Percentiles rank a stretch among this genome's conserved stretches.
Evolutionary conservation across 1,284 basidiomycete genomes (phyloP).

Genomic region (Porogramme epimiltina): DNA sequence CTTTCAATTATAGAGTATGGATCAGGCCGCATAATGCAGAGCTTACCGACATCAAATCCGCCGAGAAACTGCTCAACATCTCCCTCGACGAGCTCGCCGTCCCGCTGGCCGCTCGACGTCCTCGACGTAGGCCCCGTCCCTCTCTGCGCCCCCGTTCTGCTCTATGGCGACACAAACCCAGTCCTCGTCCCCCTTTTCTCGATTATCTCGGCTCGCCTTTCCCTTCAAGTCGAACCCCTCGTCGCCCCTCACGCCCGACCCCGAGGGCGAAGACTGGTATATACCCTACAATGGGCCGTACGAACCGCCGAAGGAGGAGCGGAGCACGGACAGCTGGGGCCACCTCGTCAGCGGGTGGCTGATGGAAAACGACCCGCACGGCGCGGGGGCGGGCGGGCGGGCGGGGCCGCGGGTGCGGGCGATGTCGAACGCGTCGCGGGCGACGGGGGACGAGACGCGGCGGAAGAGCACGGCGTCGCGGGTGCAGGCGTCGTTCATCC

Average conservation of each 20-base stretch:
- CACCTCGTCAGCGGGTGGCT: slow-evolving; percentile 43
- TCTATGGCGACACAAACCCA: slow-evolving; percentile 27
- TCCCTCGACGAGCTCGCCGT: slow-evolving; percentile 22
- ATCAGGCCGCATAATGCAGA: no score
- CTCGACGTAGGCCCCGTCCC: slow-evolving; percentile 3
- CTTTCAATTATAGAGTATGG: no score
- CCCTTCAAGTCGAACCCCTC: slow-evolving; percentile 24
- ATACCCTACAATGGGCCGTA: slow-evolving; percentile 66
- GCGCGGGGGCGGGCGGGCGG: slow-evolving; percentile 16
- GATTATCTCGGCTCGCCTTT: slow-evolving; percentile 34
- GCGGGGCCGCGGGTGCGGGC: slow-evolving; percentile 25
- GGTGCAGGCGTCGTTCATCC: slow-evolving; percentile 37
- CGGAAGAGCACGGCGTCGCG: slow-evolving; percentile 18
- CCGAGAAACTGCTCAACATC: slow-evolving; percentile 15
- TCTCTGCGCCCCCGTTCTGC: slow-evolving; percentile 9
- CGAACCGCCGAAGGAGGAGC: slow-evolving; percentile 37
- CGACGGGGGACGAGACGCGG: slow-evolving; percentile 11
- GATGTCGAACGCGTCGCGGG: slow-evolving; percentile 28
- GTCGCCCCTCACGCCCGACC: slow-evolving; percentile 22
- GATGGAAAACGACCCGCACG: slow-evolving; percentile 28
- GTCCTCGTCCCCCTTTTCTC: slow-evolving; percentile 34
- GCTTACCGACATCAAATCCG: slow-evolving; percentile 18
- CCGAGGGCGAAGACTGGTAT: slow-evolving; percentile 52
- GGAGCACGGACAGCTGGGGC: slow-evolving; percentile 51
- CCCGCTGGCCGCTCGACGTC: slow-evolving; percentile 8